Evolutionary conservation across 805 yeast genomes (phyloP), one percentile per base, ranked within the genome.

Genomic region (Metschnikowia peoriensis): DNA sequence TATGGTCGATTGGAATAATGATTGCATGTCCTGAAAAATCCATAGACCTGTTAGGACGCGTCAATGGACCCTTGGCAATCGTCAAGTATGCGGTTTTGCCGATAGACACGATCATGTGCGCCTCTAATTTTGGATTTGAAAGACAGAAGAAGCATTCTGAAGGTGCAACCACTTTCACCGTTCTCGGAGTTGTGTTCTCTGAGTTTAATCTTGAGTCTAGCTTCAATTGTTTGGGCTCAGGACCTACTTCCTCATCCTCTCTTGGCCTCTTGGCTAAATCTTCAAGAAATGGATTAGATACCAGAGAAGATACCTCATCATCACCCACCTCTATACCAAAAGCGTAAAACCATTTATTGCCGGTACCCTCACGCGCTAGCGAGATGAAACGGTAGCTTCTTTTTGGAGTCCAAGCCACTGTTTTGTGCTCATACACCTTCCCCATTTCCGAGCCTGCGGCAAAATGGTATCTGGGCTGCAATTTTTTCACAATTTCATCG

Each of bases 61-160:
- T 81, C 16, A 91, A 68, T 0, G 97, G 97, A 0, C 97, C 97
- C 63, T 88, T 90, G 0, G 96, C 96, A 14, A 85, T 75, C 0
- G 97, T 85, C 52, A 91, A 47, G 64, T 90, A 91, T 0, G 83
- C 70, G 44, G 74, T 72, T 11, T 78, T 77, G 0, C 89, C 93
- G 48, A 92, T 86, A 0, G 94, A 81, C 0, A 90, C 77, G 11
- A 91, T 81, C 86, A 92, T 83, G 66, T 90, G 96, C 2, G 88
- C 75, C 57, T 86, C 92, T 7, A 88, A 77, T 12, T 84, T 79
- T 0, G 96, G 88, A 61, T 89, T 89, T 1, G 93, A 82, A 16
- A 91, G 76, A 65, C 97, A 91, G 63, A 91, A 89, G 68, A 88
- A 91, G 64, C 97, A 91, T 42, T 73, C 69, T 12, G 72, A 74